A percentile compares a stretch with the other conserved stretches of the same genome.
These are phyloP conservation scores for Penicillium manginii DNA, from an alignment of 495 filamentous ascomycete genomes.

Conservation along the genomic window DNA sequence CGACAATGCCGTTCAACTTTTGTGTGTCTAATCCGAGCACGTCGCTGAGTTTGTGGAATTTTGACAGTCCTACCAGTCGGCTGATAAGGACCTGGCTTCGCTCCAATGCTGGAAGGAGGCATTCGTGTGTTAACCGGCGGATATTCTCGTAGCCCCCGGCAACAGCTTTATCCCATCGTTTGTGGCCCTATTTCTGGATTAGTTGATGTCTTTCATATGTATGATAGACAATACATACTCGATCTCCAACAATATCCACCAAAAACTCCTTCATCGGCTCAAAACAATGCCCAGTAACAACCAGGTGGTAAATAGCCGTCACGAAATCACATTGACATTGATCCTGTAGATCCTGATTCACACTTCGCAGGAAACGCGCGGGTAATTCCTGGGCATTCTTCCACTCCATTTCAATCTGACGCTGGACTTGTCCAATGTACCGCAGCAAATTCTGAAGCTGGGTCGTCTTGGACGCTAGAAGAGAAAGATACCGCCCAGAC, in stretches of 20 bases:
- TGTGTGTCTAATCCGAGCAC: slow-evolving; percentile 66
- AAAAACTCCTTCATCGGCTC: slow-evolving; percentile 83
- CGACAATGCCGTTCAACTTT: slow-evolving; percentile 61
- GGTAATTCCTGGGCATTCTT: slow-evolving; percentile 82
- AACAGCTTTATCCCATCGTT: slow-evolving; percentile 92
- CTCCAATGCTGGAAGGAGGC: slow-evolving; percentile 84
- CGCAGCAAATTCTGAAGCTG: slow-evolving; percentile 82
- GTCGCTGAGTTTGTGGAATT: slow-evolving; percentile 71
- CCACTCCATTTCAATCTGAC: slow-evolving; percentile 76
- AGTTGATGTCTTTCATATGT: slow-evolving; percentile 12
- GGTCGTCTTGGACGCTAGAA: slow-evolving; percentile 84
- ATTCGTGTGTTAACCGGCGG: slow-evolving; percentile 77
- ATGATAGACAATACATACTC: slow-evolving; percentile 55
- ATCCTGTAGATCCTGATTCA: slow-evolving; percentile 66
- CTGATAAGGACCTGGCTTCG: slow-evolving; percentile 80
- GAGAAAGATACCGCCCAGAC: slow-evolving; percentile 77
- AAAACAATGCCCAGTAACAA: slow-evolving; percentile 81
- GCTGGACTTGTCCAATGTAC: slow-evolving; percentile 78
- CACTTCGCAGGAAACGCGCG: slow-evolving; percentile 70
- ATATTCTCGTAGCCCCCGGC: slow-evolving; percentile 75
- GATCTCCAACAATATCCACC: slow-evolving; percentile 81
- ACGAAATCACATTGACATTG: slow-evolving; percentile 66
- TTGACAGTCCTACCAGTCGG: slow-evolving; percentile 82
- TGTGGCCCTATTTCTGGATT: slow-evolving; percentile 71
- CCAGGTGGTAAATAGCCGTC: slow-evolving; percentile 81